Conservation (phyloP, 2,329 filamentous ascomycete genomes). For the Aspergillus quadricinctus region DNA sequence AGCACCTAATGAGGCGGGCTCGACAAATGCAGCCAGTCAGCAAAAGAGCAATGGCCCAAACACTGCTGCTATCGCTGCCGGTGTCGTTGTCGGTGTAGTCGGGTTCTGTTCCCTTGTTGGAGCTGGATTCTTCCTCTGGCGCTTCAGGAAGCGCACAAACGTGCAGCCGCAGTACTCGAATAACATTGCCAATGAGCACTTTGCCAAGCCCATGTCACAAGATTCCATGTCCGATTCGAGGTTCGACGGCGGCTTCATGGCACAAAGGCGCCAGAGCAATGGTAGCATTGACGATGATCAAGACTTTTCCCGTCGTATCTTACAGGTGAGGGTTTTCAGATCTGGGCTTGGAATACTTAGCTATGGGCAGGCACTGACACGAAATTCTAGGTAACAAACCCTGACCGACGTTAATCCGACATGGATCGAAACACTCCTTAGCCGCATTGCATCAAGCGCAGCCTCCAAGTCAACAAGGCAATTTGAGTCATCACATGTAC, state of each 20-base stretch:
- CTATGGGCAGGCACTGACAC: constrained; percentile 1
- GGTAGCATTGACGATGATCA: constrained; percentile 96
- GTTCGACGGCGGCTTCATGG: constrained; percentile 78
- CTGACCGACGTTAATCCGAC: constrained; percentile 24
- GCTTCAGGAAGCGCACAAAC: constrained; percentile 69
- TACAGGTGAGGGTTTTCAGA: constrained; percentile 64
- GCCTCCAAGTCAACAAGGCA: neutral
- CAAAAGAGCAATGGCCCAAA: constrained; percentile 49
- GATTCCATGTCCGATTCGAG: constrained; percentile 75
- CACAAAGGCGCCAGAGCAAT: constrained; percentile 79
- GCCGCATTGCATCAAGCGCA: neutral
- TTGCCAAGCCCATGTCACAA: constrained; percentile 56
- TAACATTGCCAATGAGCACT: constrained; percentile 73
- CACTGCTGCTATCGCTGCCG: constrained; percentile 79
- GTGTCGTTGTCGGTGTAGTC: constrained; percentile 79
- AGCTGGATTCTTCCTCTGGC: constrained; percentile 68
- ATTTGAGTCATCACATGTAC: neutral
- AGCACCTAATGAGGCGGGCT: constrained; percentile 21
- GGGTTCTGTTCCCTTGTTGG: constrained; percentile 62
- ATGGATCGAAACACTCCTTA: neutral
- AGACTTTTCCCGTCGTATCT: constrained; percentile 92
- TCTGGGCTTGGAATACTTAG: neutral
- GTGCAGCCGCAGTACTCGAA: constrained; percentile 81
- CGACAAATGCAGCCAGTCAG: constrained; percentile 2
- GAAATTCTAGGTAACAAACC: constrained; percentile 28